Conservation (phyloP, 1,284 basidiomycete genomes). For the Apiotrichum gracile region DNA sequence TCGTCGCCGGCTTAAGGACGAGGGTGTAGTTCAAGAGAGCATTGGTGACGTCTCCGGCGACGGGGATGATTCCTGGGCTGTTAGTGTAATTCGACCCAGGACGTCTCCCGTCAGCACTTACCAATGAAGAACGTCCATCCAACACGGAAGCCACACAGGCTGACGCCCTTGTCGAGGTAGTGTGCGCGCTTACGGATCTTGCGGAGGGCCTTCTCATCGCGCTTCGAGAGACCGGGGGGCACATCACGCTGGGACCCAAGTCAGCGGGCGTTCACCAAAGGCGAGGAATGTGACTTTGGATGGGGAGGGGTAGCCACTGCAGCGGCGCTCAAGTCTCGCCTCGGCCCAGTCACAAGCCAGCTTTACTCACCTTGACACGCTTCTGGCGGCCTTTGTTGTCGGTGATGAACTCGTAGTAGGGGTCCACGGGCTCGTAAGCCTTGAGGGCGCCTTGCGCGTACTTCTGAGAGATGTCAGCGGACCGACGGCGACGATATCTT, state of each 20-base stretch:
- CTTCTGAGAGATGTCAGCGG: constrained; percentile 7
- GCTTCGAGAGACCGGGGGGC: constrained; percentile 69
- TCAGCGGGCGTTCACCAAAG: too few relatives aligned
- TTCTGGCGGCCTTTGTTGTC: constrained; percentile 62
- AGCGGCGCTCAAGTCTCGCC: too few relatives aligned
- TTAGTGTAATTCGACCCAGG: constrained; percentile 1
- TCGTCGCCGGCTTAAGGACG: constrained; percentile 67
- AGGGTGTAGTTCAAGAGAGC: constrained; percentile 61
- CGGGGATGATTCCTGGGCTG: constrained; percentile 40
- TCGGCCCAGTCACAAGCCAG: too few relatives aligned
- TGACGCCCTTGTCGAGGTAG: constrained; percentile 85
- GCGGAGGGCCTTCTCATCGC: constrained; percentile 70
- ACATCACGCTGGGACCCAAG: constrained; percentile 57
- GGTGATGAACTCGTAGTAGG: constrained; percentile 69
- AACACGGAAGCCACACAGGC: constrained; percentile 72
- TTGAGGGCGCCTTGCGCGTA: constrained; percentile 1
- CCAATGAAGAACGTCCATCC: constrained; percentile 77
- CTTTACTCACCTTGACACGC: constrained; percentile 58
- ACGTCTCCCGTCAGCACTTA: constrained; percentile 29
- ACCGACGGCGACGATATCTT: background rate
- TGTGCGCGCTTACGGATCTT: constrained; percentile 74
- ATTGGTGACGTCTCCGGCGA: constrained; percentile 42
- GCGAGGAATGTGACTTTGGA: too few relatives aligned
- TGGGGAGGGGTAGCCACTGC: too few relatives aligned
- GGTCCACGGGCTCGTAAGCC: constrained; percentile 66